Percentiles rank a stretch among this genome's conserved stretches.
Conservation (phyloP, 2,329 filamentous ascomycete species). For the Sclerotinia spermophila region DNA sequence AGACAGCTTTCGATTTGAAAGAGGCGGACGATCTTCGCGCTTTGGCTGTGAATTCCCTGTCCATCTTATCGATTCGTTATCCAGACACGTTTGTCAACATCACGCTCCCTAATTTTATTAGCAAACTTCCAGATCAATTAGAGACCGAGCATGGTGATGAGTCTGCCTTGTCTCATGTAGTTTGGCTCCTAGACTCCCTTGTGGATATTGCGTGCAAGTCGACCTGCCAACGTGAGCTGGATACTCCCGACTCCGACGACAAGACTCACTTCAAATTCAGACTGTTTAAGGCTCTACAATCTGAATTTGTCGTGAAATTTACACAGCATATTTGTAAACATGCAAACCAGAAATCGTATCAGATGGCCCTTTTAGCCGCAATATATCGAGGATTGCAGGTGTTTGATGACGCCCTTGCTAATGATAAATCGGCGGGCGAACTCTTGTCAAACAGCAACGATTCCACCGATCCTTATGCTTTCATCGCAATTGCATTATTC, state of each 20-base stretch:
- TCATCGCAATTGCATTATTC: conserved; percentile 25
- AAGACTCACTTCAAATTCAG: conserved; percentile 23
- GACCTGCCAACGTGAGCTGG: conserved; percentile 20
- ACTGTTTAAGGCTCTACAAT: conserved; percentile 28
- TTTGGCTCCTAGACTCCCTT: conserved; percentile 26
- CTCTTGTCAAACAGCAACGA: conserved; percentile 1
- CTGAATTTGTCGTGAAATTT: conserved; percentile 25
- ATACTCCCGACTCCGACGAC: conserved; percentile 1
- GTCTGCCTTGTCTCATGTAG: conserved; percentile 19
- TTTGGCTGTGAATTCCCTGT: conserved; percentile 27
- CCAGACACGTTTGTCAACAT: conserved; percentile 27
- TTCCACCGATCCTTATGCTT: conserved; percentile 22
- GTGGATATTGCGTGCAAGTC: conserved; percentile 27
- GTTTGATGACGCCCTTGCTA: conserved; percentile 29
- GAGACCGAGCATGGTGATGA: neutral
- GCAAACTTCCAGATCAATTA: conserved; percentile 27
- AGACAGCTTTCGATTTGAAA: conserved; percentile 22
- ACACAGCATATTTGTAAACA: conserved; percentile 17
- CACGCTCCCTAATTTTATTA: conserved; percentile 30
- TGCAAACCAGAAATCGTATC: conserved; percentile 26
- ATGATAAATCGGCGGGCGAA: conserved; percentile 3
- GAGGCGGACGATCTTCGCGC: conserved; percentile 23
- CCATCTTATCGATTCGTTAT: conserved; percentile 28
- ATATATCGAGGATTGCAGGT: conserved; percentile 26
- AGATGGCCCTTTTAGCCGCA: conserved; percentile 28